These are phyloP conservation scores for Candida ponderosae DNA, from an alignment of 805 yeast genomes.

Conservation along the genomic window DNA sequence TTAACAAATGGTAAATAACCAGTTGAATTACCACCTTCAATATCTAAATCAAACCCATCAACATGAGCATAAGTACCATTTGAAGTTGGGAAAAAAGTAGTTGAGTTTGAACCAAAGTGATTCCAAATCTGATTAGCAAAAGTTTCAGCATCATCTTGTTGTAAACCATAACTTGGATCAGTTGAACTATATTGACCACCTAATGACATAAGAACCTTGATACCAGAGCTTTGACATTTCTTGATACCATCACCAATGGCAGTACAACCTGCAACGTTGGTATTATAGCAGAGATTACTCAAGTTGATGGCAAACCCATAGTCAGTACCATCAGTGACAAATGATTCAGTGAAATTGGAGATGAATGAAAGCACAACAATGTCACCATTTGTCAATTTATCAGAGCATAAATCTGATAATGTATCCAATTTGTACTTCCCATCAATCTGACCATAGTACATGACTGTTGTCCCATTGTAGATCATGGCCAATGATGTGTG, in stretches of 20 bases:
- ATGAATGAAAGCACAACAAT: too few relatives aligned
- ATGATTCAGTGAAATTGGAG: too few relatives aligned
- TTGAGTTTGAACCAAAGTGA: constrained; percentile 51
- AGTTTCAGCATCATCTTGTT: constrained; percentile 64
- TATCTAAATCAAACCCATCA: constrained; percentile 92
- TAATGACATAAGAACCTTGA: constrained; percentile 67
- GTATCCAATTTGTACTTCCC: too few relatives aligned
- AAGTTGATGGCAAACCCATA: too few relatives aligned
- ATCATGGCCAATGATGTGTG: too few relatives aligned
- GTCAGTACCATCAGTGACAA: too few relatives aligned
- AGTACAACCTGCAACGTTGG: too few relatives aligned
- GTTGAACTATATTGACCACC: constrained; percentile 65
- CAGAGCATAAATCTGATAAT: too few relatives aligned
- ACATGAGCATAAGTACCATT: constrained; percentile 62
- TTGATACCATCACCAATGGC: constrained; percentile 36
- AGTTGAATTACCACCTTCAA: constrained; percentile 53
- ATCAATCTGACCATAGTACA: too few relatives aligned
- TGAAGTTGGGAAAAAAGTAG: constrained; percentile 33
- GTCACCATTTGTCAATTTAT: too few relatives aligned
- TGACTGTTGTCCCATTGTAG: too few relatives aligned
- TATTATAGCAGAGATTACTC: too few relatives aligned
- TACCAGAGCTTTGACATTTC: constrained; percentile 73
- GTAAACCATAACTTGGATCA: constrained; percentile 17
- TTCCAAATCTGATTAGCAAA: constrained; percentile 56
- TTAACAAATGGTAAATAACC: constrained; percentile 65